phyloP scores from a whole-genome alignment of 1,139 yeast genomes.

The Geotrichum macrosporum region DNA sequence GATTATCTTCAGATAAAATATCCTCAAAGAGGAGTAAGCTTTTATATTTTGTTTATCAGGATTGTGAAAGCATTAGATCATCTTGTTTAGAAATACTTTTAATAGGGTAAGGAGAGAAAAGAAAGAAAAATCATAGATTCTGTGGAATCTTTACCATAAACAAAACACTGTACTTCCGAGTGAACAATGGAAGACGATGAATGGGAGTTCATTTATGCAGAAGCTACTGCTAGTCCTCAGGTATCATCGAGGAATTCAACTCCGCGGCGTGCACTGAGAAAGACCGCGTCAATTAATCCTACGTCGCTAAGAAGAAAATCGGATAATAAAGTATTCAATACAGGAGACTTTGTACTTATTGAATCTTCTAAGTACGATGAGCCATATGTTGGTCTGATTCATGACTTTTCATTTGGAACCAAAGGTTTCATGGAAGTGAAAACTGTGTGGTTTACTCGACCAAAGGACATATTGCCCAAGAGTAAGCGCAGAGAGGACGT shows the following conservation, averaged over 20 bases:
- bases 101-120: constrained; percentile 1
- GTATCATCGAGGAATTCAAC: background rate
- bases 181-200: background rate
- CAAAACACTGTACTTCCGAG: no score
- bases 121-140: no score
- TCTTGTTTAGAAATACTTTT: no score
- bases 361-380: constrained; percentile 22
- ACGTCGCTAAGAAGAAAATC: constrained; percentile 22
- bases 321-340: constrained; percentile 22
- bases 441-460: constrained; percentile 27
- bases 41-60: no score
- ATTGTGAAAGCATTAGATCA: no score
- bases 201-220: constrained; percentile 3
- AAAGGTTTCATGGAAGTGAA: constrained; percentile 25
- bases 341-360: constrained; percentile 28
- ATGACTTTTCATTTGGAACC: constrained; percentile 23
- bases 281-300: constrained; percentile 15
- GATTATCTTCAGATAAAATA: no score
- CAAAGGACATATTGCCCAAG: constrained; percentile 13
- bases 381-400: constrained; percentile 27
- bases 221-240: background rate
- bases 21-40: no score
- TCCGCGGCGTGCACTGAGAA: constrained; percentile 2
- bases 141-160: no score
- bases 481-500: constrained; percentile 7